Evolutionary conservation across 768 basidiomycete species (phyloP), one percentile per base, ranked within the genome.

Genomic region (Rhodocollybia butyracea): DNA sequence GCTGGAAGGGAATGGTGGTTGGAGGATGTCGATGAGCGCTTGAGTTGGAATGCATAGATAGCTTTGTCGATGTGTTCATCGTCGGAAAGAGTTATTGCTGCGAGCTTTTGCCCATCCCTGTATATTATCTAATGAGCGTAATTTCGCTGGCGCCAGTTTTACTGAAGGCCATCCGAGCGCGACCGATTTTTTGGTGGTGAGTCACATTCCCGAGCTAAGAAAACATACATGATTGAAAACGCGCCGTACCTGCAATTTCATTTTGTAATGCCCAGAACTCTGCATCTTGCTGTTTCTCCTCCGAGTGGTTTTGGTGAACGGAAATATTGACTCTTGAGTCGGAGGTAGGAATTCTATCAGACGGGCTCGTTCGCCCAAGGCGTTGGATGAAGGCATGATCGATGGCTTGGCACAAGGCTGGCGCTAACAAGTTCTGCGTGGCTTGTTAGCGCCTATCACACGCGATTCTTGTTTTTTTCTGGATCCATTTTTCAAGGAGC

Each of bases 321-420:
- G 94, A 86, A 69, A 98, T 98, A 68, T 94, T 97, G 62, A 99
- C 92, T 61, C 98, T 98, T 19, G 94, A 97, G 5, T 96, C 97
- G 0, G 95, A 85, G 7, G 89, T 1, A 97, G 97, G 69, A 98
- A 99, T 71, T 99, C 96, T 63, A 99, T 96, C 32, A 98, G 80
- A 66, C 98, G 96, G n/a, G 95, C 95, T 40, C 93, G 83, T 68
- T 92, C 93, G 15, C 96, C 94, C 13, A 98, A 80, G 1, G 96
- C 81, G 60, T 96, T 95, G 92, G 94, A 21, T 40, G 12, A 17
- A 40, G 26, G n/a, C n/a, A n/a, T n/a, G n/a, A n/a, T n/a, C n/a
- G n/a, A n/a, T n/a, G n/a, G n/a, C n/a, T n/a, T n/a, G n/a, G n/a
- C n/a, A n/a, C n/a, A n/a, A n/a, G n/a, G n/a, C n/a, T n/a, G n/a